Percentiles rank a stretch among this genome's conserved stretches.
phyloP scores from a whole-genome alignment of 371 early-diverging fungal species.

The Parasitella parasitica region DNA sequence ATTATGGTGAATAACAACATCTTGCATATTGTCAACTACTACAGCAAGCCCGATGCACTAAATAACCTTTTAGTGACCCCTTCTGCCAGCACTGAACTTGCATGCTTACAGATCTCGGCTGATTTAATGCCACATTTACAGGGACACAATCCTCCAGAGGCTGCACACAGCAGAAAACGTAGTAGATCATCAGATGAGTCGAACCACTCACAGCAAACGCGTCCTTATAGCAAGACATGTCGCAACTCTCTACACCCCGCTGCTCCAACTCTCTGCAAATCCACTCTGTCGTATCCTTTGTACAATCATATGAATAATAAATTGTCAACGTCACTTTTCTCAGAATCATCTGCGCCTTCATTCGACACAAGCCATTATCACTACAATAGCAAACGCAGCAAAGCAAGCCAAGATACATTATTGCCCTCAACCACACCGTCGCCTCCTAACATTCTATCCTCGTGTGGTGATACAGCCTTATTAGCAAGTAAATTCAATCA shows the following conservation, averaged over 20 bases:
- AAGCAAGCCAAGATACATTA: not conserved
- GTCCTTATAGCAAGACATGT: not conserved
- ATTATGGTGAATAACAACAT: constrained; percentile 72
- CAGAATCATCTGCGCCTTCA: not conserved
- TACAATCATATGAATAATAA: not conserved
- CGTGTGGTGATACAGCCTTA: not conserved
- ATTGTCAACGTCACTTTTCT: no score
- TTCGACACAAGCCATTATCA: not conserved
- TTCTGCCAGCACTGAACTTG: constrained; percentile 43
- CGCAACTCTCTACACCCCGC: no score
- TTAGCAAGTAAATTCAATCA: not conserved
- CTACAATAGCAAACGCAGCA: not conserved
- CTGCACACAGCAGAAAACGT: not conserved
- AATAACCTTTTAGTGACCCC: constrained; percentile 56
- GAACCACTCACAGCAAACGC: not conserved
- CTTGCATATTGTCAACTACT: constrained; percentile 85
- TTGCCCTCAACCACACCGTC: not conserved
- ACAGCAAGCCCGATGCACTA: constrained; percentile 73
- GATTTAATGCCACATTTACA: constrained; percentile 32
- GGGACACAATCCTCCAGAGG: not conserved
- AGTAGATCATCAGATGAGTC: not conserved
- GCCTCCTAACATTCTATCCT: not conserved
- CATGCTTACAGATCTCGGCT: constrained; percentile 45
- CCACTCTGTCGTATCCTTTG: no score
- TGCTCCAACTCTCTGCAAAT: no score